Conservation (phyloP, 1,139 yeast species). For the Kodamaea arcana region DNA sequence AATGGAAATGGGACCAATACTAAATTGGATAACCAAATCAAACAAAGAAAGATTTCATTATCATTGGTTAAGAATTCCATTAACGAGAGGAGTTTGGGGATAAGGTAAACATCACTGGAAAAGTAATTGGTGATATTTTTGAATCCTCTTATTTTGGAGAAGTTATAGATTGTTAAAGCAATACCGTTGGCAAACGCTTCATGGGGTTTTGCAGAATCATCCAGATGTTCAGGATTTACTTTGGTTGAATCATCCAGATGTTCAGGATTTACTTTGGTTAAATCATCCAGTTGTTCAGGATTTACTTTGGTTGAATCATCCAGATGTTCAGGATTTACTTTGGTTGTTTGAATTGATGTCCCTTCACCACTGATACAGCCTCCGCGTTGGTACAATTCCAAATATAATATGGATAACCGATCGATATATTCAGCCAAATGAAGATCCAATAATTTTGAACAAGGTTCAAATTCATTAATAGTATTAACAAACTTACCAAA, state of each 20-base stretch:
- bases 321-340: background rate
- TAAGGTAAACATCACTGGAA: constrained; percentile 53
- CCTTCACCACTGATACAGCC: too few species aligned
- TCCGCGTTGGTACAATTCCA: constrained; percentile 9
- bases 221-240: background rate
- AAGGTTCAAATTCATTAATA: constrained; percentile 49
- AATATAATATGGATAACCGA: constrained; percentile 25
- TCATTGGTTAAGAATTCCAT: constrained; percentile 36
- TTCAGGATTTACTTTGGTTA: background rate
- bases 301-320: background rate
- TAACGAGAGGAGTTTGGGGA: constrained; percentile 33
- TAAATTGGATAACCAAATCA: constrained; percentile 74
- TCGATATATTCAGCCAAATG: constrained; percentile 31
- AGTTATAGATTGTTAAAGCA: constrained; percentile 45
- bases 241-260: background rate
- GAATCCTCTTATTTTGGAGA: constrained; percentile 64
- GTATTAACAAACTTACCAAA: constrained; percentile 7
- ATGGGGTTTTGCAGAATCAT: background rate
- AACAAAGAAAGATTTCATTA: constrained; percentile 49
- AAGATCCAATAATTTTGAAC: constrained; percentile 50
- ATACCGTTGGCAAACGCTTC: constrained; percentile 5
- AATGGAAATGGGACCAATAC: constrained; percentile 70
- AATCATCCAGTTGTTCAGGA: background rate
- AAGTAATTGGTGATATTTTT: constrained; percentile 57
- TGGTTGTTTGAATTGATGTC: background rate